Base-by-base conservation (phyloP, 2,329 filamentous ascomycete species). In the Parastagonospora nodorum region DNA sequence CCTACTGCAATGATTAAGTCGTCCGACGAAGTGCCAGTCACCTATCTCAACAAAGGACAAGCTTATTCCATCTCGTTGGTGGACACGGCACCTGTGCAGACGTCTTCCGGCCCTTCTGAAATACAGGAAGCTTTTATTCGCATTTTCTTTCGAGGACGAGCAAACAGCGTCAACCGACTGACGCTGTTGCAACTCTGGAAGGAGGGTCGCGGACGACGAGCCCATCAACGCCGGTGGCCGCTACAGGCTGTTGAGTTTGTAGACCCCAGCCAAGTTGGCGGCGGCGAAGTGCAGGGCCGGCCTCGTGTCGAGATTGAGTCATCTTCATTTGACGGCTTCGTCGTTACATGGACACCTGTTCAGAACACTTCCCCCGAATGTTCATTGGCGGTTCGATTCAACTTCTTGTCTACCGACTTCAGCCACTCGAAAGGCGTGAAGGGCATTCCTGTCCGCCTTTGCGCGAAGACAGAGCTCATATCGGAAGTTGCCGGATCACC, bases 401-500 rank as follows among this genome's bases (percentile, higher is more conserved):
- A 99, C 76, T 99, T 99, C 69, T 80, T 99, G 0, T 99, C 94
- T 0, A 99, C 94, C 8, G 94, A 99, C 71, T 99, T 97, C 71
- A 97, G 93, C 73, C 94, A 97, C 69, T 97, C 94, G 8, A 99
- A 99, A 70, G 94, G 94, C 39, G 94, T 99, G 42, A 99, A 97
- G 75, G 94, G 94, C 31, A 97, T 97, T 58, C 93, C 94, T 0
- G 92, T 99, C 4, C 82, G 94, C 48, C 82, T 97, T 0, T 97
- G 93, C 73, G 87, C 92, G 11, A 97, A 97, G 75, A 97, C 94
- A 0, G 88, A 89, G 57, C 75, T 87, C 9, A 52, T 93, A 1
- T 76, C 82, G 0, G 75, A 80, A 12, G 81, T 82, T 24, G 75
- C 80, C 8, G 79, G 81, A 49, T 68, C 71, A 35, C 60, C 67